Base-by-base conservation (phyloP, 306 rosid species). In the Gastrolobium villosum region DNA sequence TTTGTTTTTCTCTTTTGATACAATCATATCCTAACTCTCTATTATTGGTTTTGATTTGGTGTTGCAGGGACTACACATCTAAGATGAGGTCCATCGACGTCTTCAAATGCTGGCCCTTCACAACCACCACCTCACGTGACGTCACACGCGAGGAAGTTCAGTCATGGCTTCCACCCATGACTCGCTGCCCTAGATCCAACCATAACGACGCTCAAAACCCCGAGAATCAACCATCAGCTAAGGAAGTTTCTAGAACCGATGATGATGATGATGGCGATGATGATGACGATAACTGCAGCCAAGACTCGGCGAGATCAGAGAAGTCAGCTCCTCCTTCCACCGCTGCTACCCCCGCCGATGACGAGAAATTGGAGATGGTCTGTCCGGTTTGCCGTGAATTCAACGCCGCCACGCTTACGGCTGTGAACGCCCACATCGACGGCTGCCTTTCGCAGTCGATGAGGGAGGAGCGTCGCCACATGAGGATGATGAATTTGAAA, bases 101-200 rank as follows among this genome's bases (percentile, higher is more conserved):
- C 59, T 71, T 61, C 59, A 93, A 86, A 73, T 85, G 97, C 48
- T 95, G 94, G 92, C 99, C 99, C 2, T 95, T 93, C 75, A 5
- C 77, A 31, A 74, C 76, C 3, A 26, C 64, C 5, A 4, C 41
- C 35, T 55, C 83, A 35, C 79, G 52, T 11, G 71, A 65, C 11
- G 75, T 61, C 39, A 74, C 84, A 4, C 74, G 65, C 66, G 65
- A 78, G 49, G 74, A 79, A 5, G 81, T 82, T 2, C 80, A 85
- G 78, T 81, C 86, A 0, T 77, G 78, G 71, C 97, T 95, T 5
- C 99, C 99, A 5, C 98, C 98, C 15, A 88, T 95, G 66, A 41
- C 89, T 10, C 64, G 87, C 91, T 86, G 97, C 82, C 72, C 72
- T 80, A 50, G 86, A 84, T 85, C 95, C 84, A 61, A 40, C 53